Evolutionary conservation across 1,284 basidiomycete genomes (phyloP).

Genomic region (Microbotryum intermedium): DNA sequence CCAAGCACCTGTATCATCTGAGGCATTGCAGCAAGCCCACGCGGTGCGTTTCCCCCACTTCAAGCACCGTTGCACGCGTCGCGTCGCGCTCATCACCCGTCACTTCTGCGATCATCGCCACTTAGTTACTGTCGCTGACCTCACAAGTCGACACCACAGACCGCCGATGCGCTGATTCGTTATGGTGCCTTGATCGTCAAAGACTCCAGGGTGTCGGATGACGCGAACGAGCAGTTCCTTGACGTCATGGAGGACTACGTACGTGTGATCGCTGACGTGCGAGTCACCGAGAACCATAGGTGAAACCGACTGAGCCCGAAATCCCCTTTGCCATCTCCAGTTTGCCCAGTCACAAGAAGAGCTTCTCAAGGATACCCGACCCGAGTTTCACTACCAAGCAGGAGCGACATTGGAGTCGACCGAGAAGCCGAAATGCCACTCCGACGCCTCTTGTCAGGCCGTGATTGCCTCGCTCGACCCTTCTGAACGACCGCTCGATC

Average conservation of each 20-base stretch:
- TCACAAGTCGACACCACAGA: slow-evolving; percentile 42
- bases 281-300: too few species aligned
- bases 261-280: too few species aligned
- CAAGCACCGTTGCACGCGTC: too few species aligned
- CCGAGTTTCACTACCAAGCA: slow-evolving; percentile 54
- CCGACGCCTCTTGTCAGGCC: slow-evolving; percentile 59
- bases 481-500: slow-evolving; percentile 68
- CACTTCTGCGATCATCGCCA: too few species aligned
- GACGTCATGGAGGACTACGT: slow-evolving; percentile 66
- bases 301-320: too few species aligned
- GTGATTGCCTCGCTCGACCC: slow-evolving; percentile 64
- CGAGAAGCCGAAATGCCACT: slow-evolving; percentile 52
- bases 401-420: slow-evolving; percentile 67
- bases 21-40: too few species aligned
- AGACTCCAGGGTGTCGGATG: slow-evolving; percentile 71
- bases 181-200: slow-evolving; percentile 73
- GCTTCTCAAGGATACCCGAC: slow-evolving; percentile 65
- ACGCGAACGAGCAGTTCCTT: slow-evolving; percentile 70
- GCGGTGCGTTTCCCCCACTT: too few species aligned
- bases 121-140: too few species aligned
- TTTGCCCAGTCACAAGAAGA: slow-evolving; percentile 60
- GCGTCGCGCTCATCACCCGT: too few species aligned
- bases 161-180: slow-evolving; percentile 64
- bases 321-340: too few species aligned
- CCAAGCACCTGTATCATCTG: too few species aligned